Base-by-base conservation (phyloP, 2,329 filamentous ascomycete genomes). In the Lojkania enalia region DNA sequence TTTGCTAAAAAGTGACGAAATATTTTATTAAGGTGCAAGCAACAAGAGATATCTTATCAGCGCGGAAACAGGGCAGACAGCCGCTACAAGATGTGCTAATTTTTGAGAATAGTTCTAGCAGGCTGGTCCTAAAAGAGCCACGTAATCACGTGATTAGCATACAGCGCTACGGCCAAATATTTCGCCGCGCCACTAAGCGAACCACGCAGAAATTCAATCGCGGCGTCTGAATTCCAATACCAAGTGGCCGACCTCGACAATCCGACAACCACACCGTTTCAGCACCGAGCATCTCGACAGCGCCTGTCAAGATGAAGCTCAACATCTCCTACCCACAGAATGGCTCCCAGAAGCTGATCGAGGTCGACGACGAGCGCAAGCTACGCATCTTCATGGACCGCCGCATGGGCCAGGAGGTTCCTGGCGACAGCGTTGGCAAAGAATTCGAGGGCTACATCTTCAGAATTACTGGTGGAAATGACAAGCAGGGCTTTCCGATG, bases 401-500 rank as follows among this genome's bases (percentile, higher is more conserved):
- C 84, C 88, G 89, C 79, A 94, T 94, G 89, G 89, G 89, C 72
- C 84, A 86, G 71, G 89, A 96, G 81, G 88, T 99, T 68, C 79
- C 88, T 67, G 94, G 87, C 71, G 95, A 99, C 81, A 87, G 86
- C 74, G 84, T 99, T 71, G 94, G 94, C 72, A 91, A 97, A 74
- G 94, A 99, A 81, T 99, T 95, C 88, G 96, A 96, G 85, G 94
- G 94, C 78, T 99, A 99, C 84, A 86, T 99, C 82, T 90, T 99
- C 87, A 87, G 85, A 76, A 97, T 99, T 82, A 99, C 94, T 71
- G 95, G 94, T 73, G 94, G 95, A 75, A 99, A 99, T 88, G 94
- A 99, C 88, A 99, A 99, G 90, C 95, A 99, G 84, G 94, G 94
- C 82, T 99, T 99, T 86, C 94, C 94, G 69, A 99, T 99, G 94